These are phyloP conservation scores for Fraxinus floribunda DNA, from an alignment of 305 asterid genomes.

Conservation along the genomic window DNA sequence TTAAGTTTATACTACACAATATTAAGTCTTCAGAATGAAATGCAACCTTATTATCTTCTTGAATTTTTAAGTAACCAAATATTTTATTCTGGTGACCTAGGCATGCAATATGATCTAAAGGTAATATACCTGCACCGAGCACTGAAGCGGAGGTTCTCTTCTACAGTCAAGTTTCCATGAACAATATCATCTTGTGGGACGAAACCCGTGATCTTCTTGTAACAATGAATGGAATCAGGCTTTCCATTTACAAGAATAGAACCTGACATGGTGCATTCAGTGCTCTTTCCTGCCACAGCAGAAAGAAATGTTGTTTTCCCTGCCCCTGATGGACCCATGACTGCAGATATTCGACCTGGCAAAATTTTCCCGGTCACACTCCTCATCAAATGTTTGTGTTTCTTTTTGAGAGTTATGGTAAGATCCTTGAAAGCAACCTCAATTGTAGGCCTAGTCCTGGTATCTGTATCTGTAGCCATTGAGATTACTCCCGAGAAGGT, in stretches of 20 bases:
- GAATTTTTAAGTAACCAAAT: not conserved
- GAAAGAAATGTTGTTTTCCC: conserved; percentile 98
- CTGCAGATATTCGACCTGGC: conserved; percentile 94
- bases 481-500: conserved; percentile 90
- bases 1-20: not conserved
- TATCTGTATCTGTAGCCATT: conserved; percentile 78
- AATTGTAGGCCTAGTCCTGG: conserved; percentile 73
- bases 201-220: conserved; percentile 84
- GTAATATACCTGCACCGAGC: conserved; percentile 90
- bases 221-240: conserved; percentile 77
- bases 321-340: conserved; percentile 99
- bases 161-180: conserved; percentile 94
- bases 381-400: conserved; percentile 89
- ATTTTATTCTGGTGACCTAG: not conserved
- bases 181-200: conserved; percentile 99
- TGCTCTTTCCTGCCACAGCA: conserved; percentile 81
- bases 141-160: conserved; percentile 93
- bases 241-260: conserved; percentile 83
- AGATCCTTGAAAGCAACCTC: conserved; percentile 92
- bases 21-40: not conserved
- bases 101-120: conserved; percentile 7
- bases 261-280: conserved; percentile 74
- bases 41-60: not conserved
- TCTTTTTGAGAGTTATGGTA: conserved; percentile 75
- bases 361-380: conserved; percentile 74